Conservation (phyloP, 208 protist species). For the Trypanosoma melophagium region DNA sequence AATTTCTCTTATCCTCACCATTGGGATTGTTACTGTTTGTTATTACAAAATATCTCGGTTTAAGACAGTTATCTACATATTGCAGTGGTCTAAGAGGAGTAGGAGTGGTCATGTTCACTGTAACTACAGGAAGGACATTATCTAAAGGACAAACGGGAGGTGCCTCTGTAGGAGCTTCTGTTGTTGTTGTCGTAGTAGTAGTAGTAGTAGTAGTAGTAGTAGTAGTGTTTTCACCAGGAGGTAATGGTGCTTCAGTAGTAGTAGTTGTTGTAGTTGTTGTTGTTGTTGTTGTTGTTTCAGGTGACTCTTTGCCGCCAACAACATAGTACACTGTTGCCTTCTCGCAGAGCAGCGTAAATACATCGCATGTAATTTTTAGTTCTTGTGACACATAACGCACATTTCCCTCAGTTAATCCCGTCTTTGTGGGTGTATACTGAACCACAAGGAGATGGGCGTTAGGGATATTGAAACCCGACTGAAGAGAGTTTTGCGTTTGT, state of each 20-base stretch:
- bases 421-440: conserved; percentile 37
- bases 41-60: conserved; percentile 12
- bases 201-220: conserved; percentile 16
- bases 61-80: conserved; percentile 28
- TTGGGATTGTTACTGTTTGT: conserved; percentile 1
- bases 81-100: conserved; percentile 6
- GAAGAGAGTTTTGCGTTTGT: not conserved
- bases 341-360: conserved; percentile 40
- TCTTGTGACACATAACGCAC: conserved; percentile 32
- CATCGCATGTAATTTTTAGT: conserved; percentile 50
- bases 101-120: not conserved
- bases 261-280: conserved; percentile 30
- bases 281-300: conserved; percentile 9
- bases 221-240: not conserved
- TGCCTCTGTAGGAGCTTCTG: conserved; percentile 11
- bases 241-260: conserved; percentile 10
- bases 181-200: conserved; percentile 14
- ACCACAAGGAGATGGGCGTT: conserved; percentile 27
- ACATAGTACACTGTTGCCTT: conserved; percentile 43
- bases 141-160: conserved; percentile 13
- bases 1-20: conserved; percentile 1
- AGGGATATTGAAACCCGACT: conserved; percentile 12
- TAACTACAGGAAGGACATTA: conserved; percentile 14
- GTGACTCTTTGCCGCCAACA: conserved; percentile 30
- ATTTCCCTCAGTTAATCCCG: conserved; percentile 26